Base-by-base conservation (phyloP, 2,329 filamentous ascomycete genomes). In the Penicillium verrucosum region DNA sequence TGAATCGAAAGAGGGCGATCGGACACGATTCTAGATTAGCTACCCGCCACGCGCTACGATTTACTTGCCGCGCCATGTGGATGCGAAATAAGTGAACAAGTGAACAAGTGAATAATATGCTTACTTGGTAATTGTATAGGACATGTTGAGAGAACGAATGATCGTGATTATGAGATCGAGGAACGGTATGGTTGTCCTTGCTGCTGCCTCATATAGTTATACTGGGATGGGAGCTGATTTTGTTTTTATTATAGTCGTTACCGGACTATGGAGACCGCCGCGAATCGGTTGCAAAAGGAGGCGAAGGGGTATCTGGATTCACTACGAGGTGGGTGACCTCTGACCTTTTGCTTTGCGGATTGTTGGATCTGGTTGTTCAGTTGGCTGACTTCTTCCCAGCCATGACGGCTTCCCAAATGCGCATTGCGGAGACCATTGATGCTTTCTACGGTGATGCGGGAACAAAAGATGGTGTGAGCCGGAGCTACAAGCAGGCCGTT, bases 321-420 rank as follows among this genome's bases (percentile, higher is more conserved):
- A 18, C 81, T 99, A 68, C 86, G 94, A 86, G 90, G 89, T 92
- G 68, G 47, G 77, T 51, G 48, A 27, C 16, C 30, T 27, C 21
- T 21, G 21, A 21, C 21, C 21, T 32, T 21, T 23, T 16, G 29
- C 16, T 34, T 36, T 34, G 48, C 12, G 29, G 29, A 43, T 23
- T 40, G 12, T 44, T 16, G 37, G 21, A 27, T 7, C 21, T 44
- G 29, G 23, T 21, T 21, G 21, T 21, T 21, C 21, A 21, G 21
- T 3, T 42, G 29, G 3, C 38, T 51, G 14, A 51, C 32, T 51
- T 5, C 9, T n/a, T 34, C 30, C 30, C 64, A 92, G 93, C 94
- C 65, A 99, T 99, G 94, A 99, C 94, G 16, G 93, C 94, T 51
- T 97, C 92, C 52, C 94, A 99, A 78, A 97, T 99, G 93, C 89